A percentile compares a stretch with the other conserved stretches of the same genome.
Conservation (phyloP, 345 rosid genomes). For the Viola odorata region DNA sequence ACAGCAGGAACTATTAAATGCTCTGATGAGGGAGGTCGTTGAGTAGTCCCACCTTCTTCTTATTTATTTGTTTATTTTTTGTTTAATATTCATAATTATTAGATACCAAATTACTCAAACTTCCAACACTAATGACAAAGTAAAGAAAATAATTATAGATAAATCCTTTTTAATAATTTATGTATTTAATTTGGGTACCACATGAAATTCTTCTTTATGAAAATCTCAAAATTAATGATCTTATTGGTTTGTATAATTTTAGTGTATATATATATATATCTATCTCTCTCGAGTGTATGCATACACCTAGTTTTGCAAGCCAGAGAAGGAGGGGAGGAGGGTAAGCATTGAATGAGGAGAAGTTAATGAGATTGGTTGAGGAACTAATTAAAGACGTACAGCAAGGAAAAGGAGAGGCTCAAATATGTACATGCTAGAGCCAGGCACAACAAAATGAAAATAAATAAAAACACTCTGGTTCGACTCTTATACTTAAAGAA, state of each 20-base stretch:
- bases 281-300: constrained; percentile 2
- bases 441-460: too few relatives aligned
- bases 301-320: constrained; percentile 59
- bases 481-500: too few relatives aligned
- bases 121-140: too few relatives aligned
- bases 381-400: constrained; percentile 16
- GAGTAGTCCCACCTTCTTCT: constrained; percentile 6
- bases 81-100: background rate
- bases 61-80: too few relatives aligned
- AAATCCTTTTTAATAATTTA: too few relatives aligned
- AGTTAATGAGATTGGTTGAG: constrained; percentile 83
- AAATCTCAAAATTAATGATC: too few relatives aligned
- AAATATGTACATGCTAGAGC: background rate
- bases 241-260: too few relatives aligned
- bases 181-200: too few relatives aligned
- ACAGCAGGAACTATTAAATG: constrained; percentile 48
- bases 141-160: too few relatives aligned
- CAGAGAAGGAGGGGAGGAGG: constrained; percentile 18
- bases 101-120: background rate
- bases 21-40: constrained; percentile 33
- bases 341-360: constrained; percentile 47
- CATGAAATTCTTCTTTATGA: too few relatives aligned
- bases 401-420: constrained; percentile 3
- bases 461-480: too few relatives aligned
- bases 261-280: too few relatives aligned